Evolutionary conservation across 169 alveolate genomes (phyloP).

Genomic region (Eimeria zaria): DNA sequence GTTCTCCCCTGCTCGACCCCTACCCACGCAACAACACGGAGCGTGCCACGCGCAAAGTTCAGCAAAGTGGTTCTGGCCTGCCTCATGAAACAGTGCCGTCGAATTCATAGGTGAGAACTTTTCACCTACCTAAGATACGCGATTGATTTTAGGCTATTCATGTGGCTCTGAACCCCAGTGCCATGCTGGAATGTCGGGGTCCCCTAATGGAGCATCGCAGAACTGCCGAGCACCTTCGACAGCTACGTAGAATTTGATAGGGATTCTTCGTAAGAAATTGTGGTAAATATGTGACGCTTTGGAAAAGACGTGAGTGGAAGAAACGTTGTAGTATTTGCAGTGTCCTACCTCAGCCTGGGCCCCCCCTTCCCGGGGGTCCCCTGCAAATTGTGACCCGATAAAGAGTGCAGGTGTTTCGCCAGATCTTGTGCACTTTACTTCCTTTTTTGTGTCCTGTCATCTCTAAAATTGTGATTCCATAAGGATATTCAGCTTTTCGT

Average conservation of each 20-base stretch:
- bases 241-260: neutral
- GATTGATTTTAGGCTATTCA: neutral
- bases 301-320: neutral
- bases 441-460: neutral
- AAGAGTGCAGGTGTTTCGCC: neutral
- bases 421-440: neutral
- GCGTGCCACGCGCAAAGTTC: neutral
- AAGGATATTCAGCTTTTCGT: neutral
- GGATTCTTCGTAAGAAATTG: neutral
- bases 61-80: neutral
- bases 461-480: conserved; percentile 39
- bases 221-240: neutral
- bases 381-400: conserved; percentile 45
- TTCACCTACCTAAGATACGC: neutral
- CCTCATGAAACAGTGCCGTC: neutral
- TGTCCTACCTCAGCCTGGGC: neutral
- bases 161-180: neutral
- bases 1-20: neutral
- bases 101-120: neutral
- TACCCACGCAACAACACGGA: neutral
- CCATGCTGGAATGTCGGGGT: conserved; percentile 1
- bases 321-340: neutral
- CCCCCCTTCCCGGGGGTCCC: conserved; percentile 39
- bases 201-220: conserved; percentile 4
- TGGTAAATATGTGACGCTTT: neutral